These are phyloP conservation scores for Eucalyptus cloeziana DNA, from an alignment of 345 rosid species.

Conservation along the genomic window DNA sequence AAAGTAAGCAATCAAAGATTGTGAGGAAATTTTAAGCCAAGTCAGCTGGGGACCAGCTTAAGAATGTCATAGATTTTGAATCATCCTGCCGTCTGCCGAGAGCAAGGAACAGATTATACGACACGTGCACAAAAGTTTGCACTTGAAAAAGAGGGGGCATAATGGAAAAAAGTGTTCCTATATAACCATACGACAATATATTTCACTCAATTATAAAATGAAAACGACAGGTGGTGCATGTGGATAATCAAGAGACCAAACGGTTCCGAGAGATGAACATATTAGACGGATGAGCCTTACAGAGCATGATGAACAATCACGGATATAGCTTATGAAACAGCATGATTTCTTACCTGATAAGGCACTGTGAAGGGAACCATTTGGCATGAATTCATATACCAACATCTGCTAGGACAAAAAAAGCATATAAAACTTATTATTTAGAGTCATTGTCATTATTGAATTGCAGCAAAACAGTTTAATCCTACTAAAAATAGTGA, in stretches of 20 bases:
- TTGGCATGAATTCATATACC: conserved; percentile 83
- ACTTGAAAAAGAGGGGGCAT: not conserved
- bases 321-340: not conserved
- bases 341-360: conserved; percentile 43
- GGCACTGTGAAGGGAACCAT: conserved; percentile 79
- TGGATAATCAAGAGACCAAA: not conserved
- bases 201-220: not conserved
- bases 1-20: not conserved
- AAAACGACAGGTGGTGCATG: not conserved
- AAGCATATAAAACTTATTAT: not conserved
- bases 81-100: not conserved
- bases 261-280: not conserved
- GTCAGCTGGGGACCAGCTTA: not conserved
- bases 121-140: not conserved
- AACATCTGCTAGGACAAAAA: conserved; percentile 47
- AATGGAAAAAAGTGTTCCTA: not conserved
- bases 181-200: not conserved
- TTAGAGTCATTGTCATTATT: not conserved
- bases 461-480: not conserved
- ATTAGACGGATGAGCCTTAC: not conserved
- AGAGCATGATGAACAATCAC: not conserved
- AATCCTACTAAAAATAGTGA: not conserved
- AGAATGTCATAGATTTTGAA: not conserved
- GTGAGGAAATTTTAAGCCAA: not conserved
- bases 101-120: not conserved